Evolutionary conservation across 768 basidiomycete genomes (phyloP).

Genomic region (Boletus bicolor): DNA sequence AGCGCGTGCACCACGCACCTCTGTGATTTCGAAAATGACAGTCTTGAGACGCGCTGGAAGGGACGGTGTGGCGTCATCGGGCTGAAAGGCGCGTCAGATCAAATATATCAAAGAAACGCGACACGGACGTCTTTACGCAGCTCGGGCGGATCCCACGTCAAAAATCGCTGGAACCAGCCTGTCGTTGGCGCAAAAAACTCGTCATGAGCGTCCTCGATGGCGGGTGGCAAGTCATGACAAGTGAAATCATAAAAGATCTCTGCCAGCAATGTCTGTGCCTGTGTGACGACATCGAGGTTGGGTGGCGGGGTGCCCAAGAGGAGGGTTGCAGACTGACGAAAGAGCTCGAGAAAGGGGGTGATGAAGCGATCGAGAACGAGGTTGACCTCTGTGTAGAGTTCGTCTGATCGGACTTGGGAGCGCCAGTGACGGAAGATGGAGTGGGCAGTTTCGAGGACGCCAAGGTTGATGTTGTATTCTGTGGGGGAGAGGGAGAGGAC

Average conservation of each 20-base stretch:
- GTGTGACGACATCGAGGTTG: conserved; percentile 55
- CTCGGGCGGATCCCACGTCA: conserved; percentile 73
- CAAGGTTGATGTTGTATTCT: conserved; percentile 83
- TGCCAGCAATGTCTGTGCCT: conserved; percentile 72
- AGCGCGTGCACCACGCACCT: conserved; percentile 45
- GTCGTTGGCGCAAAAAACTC: conserved; percentile 72
- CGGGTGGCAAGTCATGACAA: conserved; percentile 92
- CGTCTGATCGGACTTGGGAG: conserved; percentile 81
- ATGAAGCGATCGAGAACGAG: conserved; percentile 83
- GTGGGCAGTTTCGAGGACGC: conserved; percentile 91
- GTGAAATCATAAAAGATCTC: conserved; percentile 94
- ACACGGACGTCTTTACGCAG: conserved; percentile 60
- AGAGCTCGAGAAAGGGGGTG: conserved; percentile 78
- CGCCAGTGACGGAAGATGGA: conserved; percentile 96
- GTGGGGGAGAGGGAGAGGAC: conserved; percentile 75
- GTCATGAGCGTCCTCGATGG: conserved; percentile 83
- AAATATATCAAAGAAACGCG: background rate
- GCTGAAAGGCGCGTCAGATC: conserved; percentile 36
- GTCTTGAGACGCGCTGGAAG: conserved; percentile 90
- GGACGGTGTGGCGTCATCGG: conserved; percentile 80
- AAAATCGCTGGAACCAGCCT: conserved; percentile 77
- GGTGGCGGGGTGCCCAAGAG: conserved; percentile 42
- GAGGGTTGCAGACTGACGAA: conserved; percentile 58
- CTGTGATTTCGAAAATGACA: conserved; percentile 84
- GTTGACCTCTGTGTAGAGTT: conserved; percentile 88